Evolutionary conservation across 2,329 filamentous ascomycete genomes (phyloP).

Genomic region (Phialocephala subalpina): DNA sequence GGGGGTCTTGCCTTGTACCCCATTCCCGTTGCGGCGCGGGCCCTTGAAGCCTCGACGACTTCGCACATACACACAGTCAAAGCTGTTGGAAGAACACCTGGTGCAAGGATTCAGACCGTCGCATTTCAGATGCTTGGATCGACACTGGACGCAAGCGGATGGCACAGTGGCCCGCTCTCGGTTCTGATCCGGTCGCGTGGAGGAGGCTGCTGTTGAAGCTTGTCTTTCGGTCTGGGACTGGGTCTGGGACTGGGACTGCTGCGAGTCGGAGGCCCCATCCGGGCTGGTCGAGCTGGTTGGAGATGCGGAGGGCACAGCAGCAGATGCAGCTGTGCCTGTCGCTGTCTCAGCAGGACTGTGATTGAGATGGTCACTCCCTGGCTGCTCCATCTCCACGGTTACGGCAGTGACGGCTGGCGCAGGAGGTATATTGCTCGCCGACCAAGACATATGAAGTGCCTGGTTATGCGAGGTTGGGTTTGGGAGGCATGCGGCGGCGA

Average conservation of each 20-base stretch:
- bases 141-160: slow-evolving; percentile 42
- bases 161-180: slow-evolving; percentile 38
- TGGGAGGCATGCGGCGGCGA: slow-evolving; percentile 21
- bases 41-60: slow-evolving; percentile 81
- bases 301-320: neutral
- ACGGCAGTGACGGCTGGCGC: slow-evolving; percentile 5
- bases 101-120: slow-evolving; percentile 75
- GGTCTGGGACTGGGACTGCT: slow-evolving; percentile 23
- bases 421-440: slow-evolving; percentile 29
- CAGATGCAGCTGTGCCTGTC: neutral
- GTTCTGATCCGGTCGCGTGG: slow-evolving; percentile 20
- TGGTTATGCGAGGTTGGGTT: slow-evolving; percentile 25
- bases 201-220: slow-evolving; percentile 20
- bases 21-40: slow-evolving; percentile 56
- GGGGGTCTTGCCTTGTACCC: slow-evolving; percentile 46
- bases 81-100: slow-evolving; percentile 66
- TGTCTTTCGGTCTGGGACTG: slow-evolving; percentile 29
- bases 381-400: slow-evolving; percentile 22
- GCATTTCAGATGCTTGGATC: slow-evolving; percentile 74
- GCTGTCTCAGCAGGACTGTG: slow-evolving; percentile 4
- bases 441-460: slow-evolving; percentile 33
- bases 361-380: slow-evolving; percentile 1
- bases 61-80: slow-evolving; percentile 75
- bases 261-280: slow-evolving; percentile 18
- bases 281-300: neutral